A percentile compares a stretch with the other conserved stretches of the same genome.
Evolutionary conservation across 306 rosid genomes (phyloP).

Genomic region (Acacia melanoxylon): DNA sequence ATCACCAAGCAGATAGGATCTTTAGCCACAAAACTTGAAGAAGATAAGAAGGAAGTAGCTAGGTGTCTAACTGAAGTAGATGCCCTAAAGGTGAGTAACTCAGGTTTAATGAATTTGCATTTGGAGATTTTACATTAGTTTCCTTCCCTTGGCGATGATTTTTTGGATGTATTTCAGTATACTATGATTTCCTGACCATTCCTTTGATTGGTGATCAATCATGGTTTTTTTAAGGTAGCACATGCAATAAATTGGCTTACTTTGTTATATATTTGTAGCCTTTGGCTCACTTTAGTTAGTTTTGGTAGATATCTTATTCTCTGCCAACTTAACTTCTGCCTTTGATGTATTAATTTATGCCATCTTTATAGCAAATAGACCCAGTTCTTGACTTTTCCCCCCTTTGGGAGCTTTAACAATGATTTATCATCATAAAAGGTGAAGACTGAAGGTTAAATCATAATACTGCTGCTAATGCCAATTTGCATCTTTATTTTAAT

Average conservation of each 20-base stretch:
- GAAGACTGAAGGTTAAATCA: background rate
- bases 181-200: background rate
- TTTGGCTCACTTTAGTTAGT: background rate
- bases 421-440: background rate
- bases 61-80: slow-evolving; percentile 59
- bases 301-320: background rate
- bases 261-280: background rate
- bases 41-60: slow-evolving; percentile 56
- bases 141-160: background rate
- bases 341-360: background rate
- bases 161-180: background rate
- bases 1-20: slow-evolving; percentile 59
- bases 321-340: background rate
- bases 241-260: background rate
- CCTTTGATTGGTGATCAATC: background rate
- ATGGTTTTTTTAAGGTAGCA: background rate
- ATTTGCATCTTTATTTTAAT: background rate
- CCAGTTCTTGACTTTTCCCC: too few relatives aligned
- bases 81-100: slow-evolving; percentile 59
- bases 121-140: background rate
- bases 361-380: background rate
- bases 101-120: background rate
- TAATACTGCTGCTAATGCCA: background rate
- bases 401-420: background rate
- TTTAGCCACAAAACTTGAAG: slow-evolving; percentile 63